Conservation (phyloP, 2,329 filamentous ascomycete genomes). For the Hypoxylon sp. region DNA sequence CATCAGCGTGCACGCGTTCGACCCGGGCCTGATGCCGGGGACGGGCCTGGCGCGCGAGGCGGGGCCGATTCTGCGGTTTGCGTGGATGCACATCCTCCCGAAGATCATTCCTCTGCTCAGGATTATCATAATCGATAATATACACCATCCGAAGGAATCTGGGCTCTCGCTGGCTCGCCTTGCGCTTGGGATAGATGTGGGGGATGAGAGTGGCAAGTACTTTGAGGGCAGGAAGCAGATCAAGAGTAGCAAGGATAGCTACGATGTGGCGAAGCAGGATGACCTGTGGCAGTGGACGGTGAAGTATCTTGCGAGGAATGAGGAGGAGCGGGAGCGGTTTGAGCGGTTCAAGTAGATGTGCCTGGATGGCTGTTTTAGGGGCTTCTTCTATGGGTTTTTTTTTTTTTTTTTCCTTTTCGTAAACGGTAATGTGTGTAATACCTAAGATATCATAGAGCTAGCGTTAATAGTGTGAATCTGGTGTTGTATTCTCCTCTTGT, state of each 20-base stretch:
- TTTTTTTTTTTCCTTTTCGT: no score
- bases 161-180: slow-evolving; percentile 59
- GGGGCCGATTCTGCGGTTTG: slow-evolving; percentile 48
- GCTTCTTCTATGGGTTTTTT: no score
- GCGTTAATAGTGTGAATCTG: no score
- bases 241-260: slow-evolving; percentile 60
- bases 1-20: slow-evolving; percentile 60
- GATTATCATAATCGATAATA: slow-evolving; percentile 54
- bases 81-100: slow-evolving; percentile 57
- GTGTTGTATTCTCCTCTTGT: no score
- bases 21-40: slow-evolving; percentile 66
- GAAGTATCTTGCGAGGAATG: slow-evolving; percentile 30
- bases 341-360: slow-evolving; percentile 29
- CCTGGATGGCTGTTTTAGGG: no score
- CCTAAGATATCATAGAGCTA: no score
- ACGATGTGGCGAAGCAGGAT: slow-evolving; percentile 62
- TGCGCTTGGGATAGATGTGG: slow-evolving; percentile 54
- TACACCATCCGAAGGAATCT: slow-evolving; percentile 59
- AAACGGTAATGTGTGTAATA: no score
- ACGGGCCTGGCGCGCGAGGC: slow-evolving; percentile 60
- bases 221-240: slow-evolving; percentile 60
- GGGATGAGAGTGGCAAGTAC: slow-evolving; percentile 59
- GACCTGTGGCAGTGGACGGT: slow-evolving; percentile 66
- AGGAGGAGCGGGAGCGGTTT: slow-evolving; percentile 34
- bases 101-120: slow-evolving; percentile 56